Evolutionary conservation across 225 moss, liverwort and hornwort species (phyloP).

Genomic region (Polytrichum commune): DNA sequence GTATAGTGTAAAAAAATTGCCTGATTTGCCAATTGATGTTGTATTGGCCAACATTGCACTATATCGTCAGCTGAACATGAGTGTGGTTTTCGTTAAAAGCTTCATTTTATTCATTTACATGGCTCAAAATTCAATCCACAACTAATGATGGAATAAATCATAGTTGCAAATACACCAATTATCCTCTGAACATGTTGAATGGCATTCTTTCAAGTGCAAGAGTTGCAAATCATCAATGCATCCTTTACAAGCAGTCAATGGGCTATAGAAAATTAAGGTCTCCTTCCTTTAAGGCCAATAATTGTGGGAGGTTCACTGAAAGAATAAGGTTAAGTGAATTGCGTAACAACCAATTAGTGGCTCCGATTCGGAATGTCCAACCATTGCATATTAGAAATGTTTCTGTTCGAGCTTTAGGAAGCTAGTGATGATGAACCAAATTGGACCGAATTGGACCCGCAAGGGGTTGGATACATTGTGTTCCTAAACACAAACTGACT

Average conservation of each 20-base stretch:
- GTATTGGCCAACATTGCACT: background rate
- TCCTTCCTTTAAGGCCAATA: constrained; percentile 1
- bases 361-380: constrained; percentile 4
- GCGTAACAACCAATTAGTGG: constrained; percentile 6
- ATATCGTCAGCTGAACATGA: background rate
- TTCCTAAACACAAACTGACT: too few relatives aligned
- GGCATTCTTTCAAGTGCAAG: constrained; percentile 17
- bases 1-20: too few relatives aligned
- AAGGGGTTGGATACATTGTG: constrained; percentile 12
- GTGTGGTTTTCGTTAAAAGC: too few relatives aligned
- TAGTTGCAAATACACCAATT: background rate
- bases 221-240: constrained; percentile 18
- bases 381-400: constrained; percentile 6
- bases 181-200: too few relatives aligned
- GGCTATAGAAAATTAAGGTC: constrained; percentile 9
- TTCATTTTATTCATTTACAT: too few relatives aligned
- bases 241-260: constrained; percentile 11
- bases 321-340: constrained; percentile 7
- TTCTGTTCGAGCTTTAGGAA: constrained; percentile 22
- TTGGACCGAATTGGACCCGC: constrained; percentile 31
- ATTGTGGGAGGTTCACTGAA: constrained; percentile 1
- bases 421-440: background rate
- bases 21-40: too few relatives aligned
- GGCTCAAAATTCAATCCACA: background rate
- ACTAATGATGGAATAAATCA: background rate